A percentile compares a stretch with the other conserved stretches of the same genome.
These are phyloP conservation scores for Graphium sp. DNA, from an alignment of 2,329 filamentous ascomycete species.

Conservation along the genomic window DNA sequence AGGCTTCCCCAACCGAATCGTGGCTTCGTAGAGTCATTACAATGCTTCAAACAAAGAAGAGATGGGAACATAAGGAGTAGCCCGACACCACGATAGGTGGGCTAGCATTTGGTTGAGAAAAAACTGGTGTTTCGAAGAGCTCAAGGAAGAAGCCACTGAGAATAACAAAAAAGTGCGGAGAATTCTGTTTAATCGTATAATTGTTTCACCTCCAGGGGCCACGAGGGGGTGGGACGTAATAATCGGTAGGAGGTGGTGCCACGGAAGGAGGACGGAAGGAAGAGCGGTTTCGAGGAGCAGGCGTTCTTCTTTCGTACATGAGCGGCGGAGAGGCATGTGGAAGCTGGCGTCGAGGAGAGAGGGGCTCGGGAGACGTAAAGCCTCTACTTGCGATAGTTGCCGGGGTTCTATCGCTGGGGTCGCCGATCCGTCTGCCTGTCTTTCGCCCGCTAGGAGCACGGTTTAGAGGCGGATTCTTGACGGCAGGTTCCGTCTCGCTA, in stretches of 20 bases:
- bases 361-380: slow-evolving; percentile 11
- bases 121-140: too few species aligned
- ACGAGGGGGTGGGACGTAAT: too few species aligned
- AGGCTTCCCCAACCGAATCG: too few species aligned
- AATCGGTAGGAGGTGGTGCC: slow-evolving; percentile 5
- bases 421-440: slow-evolving; percentile 21
- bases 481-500: slow-evolving; percentile 38
- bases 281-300: slow-evolving; percentile 11
- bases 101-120: too few species aligned
- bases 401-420: slow-evolving; percentile 9
- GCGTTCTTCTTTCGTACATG: slow-evolving; percentile 19
- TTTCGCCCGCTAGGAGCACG: slow-evolving; percentile 33
- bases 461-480: slow-evolving; percentile 43
- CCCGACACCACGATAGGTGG: too few species aligned
- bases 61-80: too few species aligned
- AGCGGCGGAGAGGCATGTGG: slow-evolving; percentile 12
- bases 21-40: too few species aligned
- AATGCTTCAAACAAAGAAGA: too few species aligned
- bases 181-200: too few species aligned
- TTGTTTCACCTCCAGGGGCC: too few species aligned
- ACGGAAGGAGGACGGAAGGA: slow-evolving; percentile 3
- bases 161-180: too few species aligned
- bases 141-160: too few species aligned
- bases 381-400: slow-evolving; percentile 18
- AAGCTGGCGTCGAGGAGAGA: slow-evolving; percentile 18